Evolutionary conservation across 495 filamentous ascomycete species (phyloP).

Genomic region (Hapsidospora chrysogenum): DNA sequence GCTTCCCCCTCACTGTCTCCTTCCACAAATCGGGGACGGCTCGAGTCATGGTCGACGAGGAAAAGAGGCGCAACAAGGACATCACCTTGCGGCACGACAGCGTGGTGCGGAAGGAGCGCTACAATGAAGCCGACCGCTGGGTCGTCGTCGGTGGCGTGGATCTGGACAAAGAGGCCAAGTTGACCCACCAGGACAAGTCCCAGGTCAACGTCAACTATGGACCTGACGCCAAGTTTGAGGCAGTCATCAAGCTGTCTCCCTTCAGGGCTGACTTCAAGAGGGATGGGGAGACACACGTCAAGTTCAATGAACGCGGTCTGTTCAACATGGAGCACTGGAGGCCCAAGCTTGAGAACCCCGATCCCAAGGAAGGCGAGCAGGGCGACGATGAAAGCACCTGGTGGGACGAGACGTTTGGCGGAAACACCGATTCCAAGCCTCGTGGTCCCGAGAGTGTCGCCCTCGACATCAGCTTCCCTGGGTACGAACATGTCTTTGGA

Average conservation of each 20-base stretch:
- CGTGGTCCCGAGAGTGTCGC: conserved; percentile 75
- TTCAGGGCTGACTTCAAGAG: conserved; percentile 76
- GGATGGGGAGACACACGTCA: conserved; percentile 66
- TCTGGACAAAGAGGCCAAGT: conserved; percentile 46
- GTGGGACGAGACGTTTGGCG: conserved; percentile 95
- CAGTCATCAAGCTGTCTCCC: conserved; percentile 63
- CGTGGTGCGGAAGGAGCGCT: conserved; percentile 74
- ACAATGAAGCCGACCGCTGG: conserved; percentile 83
- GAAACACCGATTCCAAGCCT: conserved; percentile 86
- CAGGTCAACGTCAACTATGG: conserved; percentile 71
- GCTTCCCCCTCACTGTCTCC: conserved; percentile 67
- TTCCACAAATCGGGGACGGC: conserved; percentile 81
- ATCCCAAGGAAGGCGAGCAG: conserved; percentile 7
- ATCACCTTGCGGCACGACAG: conserved; percentile 78
- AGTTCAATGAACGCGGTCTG: conserved; percentile 72
- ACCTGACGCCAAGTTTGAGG: conserved; percentile 56
- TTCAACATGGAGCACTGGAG: conserved; percentile 95
- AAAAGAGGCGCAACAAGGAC: conserved; percentile 71
- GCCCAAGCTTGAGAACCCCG: conserved; percentile 58
- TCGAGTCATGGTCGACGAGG: conserved; percentile 77
- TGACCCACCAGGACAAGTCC: conserved; percentile 37
- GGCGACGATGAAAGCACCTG: conserved; percentile 63
- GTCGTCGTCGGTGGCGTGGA: conserved; percentile 65
- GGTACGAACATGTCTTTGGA: conserved; percentile 83
- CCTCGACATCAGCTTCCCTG: conserved; percentile 80